Evolutionary conservation across 768 basidiomycete genomes (phyloP).

Genomic region (Termitomyces sp.): DNA sequence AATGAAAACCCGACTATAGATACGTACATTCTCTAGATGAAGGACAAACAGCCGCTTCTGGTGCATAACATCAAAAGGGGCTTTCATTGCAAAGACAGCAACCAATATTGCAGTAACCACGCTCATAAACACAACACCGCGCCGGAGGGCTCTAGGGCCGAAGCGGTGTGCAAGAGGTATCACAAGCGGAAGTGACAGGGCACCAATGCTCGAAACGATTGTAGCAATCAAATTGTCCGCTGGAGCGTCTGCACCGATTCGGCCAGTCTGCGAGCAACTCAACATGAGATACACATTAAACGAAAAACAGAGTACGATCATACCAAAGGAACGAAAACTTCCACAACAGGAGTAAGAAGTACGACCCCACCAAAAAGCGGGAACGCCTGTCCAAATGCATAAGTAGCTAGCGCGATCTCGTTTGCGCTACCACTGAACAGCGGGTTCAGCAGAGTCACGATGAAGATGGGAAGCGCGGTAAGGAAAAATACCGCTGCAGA

Average conservation of each 20-base stretch:
- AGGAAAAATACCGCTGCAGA: conserved; percentile 77
- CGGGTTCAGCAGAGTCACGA: conserved; percentile 53
- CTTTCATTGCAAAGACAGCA: conserved; percentile 55
- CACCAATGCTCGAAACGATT: conserved; percentile 57
- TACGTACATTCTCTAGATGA: conserved; percentile 79
- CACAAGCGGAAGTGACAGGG: conserved; percentile 55
- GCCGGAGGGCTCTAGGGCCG: conserved; percentile 33
- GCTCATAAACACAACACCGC: conserved; percentile 42
- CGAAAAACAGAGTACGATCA: conserved; percentile 17
- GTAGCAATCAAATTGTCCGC: conserved; percentile 87
- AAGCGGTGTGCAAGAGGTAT: conserved; percentile 78
- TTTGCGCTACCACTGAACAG: conserved; percentile 26
- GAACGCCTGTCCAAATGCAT: conserved; percentile 55
- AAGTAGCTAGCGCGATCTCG: conserved; percentile 55
- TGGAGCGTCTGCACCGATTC: conserved; percentile 79
- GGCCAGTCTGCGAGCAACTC: conserved; percentile 61
- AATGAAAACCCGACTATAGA: neutral
- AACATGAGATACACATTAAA: neutral
- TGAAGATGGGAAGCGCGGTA: conserved; percentile 51
- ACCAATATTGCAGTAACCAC: conserved; percentile 48
- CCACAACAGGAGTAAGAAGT: conserved; percentile 58
- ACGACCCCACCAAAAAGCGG: conserved; percentile 58
- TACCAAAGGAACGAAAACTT: conserved; percentile 90
- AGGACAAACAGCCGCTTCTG: conserved; percentile 85
- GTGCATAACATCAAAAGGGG: conserved; percentile 80